These are phyloP conservation scores for Gracilaria domingensis DNA, from an alignment of 23 red algal genomes.

Conservation along the genomic window DNA sequence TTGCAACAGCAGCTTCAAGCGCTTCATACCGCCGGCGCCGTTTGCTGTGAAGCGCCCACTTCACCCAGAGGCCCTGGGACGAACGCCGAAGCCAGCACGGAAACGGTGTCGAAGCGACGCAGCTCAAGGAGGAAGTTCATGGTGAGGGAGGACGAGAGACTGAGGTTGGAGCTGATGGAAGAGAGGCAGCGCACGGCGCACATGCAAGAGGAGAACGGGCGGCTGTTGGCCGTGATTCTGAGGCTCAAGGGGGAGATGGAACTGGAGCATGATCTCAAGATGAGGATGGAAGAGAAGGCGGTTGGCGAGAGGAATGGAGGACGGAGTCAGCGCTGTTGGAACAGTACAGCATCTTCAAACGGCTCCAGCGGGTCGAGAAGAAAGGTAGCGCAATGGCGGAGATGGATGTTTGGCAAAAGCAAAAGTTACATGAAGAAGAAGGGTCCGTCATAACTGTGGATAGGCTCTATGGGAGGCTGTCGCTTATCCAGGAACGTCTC, in stretches of 20 bases:
- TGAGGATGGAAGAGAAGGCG: not conserved
- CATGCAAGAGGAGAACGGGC: not conserved
- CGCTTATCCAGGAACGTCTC: too few relatives aligned
- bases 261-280: not conserved
- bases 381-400: not conserved
- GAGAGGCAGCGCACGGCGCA: not conserved
- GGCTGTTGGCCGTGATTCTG: not conserved
- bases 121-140: not conserved
- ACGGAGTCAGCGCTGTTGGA: not conserved
- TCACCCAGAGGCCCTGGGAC: not conserved
- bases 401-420: constrained; percentile 4
- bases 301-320: too few relatives aligned
- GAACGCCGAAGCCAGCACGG: not conserved
- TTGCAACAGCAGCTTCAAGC: too few relatives aligned
- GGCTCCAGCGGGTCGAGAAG: not conserved
- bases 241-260: constrained; percentile 28
- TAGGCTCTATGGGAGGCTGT: too few relatives aligned
- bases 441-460: too few relatives aligned
- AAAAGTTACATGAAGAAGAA: not conserved
- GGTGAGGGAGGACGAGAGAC: not conserved
- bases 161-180: constrained; percentile 27
- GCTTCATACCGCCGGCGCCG: too few relatives aligned
- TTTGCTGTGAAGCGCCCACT: too few relatives aligned
- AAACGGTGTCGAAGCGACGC: not conserved
- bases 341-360: not conserved